Percentiles rank a stretch among this genome's conserved stretches.
These are phyloP conservation scores for Mycena rebaudengoi DNA, from an alignment of 768 basidiomycete species.

Conservation along the genomic window DNA sequence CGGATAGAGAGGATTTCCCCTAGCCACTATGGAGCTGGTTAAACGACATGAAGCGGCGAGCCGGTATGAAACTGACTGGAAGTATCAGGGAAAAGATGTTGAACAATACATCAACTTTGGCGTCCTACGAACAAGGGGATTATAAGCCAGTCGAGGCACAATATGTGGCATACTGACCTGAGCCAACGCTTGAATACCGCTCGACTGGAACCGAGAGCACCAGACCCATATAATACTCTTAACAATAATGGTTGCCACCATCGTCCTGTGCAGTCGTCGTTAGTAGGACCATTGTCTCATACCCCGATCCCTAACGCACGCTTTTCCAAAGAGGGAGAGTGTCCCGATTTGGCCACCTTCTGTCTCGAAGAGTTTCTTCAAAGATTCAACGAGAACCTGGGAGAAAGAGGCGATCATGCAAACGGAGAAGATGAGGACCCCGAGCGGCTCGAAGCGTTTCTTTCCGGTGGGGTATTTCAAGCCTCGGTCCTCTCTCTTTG, in stretches of 20 bases:
- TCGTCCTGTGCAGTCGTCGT: conserved; percentile 3
- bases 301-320: conserved; percentile 9
- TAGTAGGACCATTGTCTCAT: not conserved
- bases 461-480: conserved; percentile 27
- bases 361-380: conserved; percentile 21
- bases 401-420: conserved; percentile 30
- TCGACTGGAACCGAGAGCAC: conserved; percentile 22
- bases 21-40: conserved; percentile 22
- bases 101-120: conserved; percentile 30
- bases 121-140: conserved; percentile 14
- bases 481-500: conserved; percentile 19
- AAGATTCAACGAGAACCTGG: conserved; percentile 22
- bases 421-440: conserved; percentile 28
- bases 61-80: not conserved
- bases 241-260: conserved; percentile 24
- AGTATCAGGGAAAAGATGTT: conserved; percentile 27
- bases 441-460: conserved; percentile 30
- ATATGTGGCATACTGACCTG: conserved; percentile 1
- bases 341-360: conserved; percentile 21
- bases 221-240: conserved; percentile 26
- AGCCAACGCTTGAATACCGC: conserved; percentile 24
- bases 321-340: conserved; percentile 24
- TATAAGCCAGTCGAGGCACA: not conserved
- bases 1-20: conserved; percentile 23
- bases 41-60: not conserved